Percentiles rank a stretch among this genome's conserved stretches.
These are phyloP conservation scores for Zymoseptoria ardabiliae DNA, from an alignment of 2,329 filamentous ascomycete genomes.

Conservation along the genomic window DNA sequence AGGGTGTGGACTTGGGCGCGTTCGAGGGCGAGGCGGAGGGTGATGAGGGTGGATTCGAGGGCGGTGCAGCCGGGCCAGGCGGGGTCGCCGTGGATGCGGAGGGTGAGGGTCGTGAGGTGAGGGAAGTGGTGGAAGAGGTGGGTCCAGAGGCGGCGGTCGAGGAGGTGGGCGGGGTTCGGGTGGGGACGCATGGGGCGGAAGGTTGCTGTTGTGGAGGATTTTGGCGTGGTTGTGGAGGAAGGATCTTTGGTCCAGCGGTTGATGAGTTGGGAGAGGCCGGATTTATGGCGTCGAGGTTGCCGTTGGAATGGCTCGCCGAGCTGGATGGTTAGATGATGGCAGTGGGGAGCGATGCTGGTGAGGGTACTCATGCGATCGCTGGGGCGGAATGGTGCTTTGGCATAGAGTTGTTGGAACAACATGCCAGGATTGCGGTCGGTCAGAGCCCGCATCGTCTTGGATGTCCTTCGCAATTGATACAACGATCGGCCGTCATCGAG, in stretches of 20 bases:
- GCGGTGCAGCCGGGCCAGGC: slow-evolving; percentile 24
- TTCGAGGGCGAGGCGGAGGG: slow-evolving; percentile 25
- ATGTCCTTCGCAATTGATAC: slow-evolving; percentile 13
- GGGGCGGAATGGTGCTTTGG: slow-evolving; percentile 8
- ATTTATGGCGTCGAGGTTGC: background rate
- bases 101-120: slow-evolving; percentile 14
- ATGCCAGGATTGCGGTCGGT: slow-evolving; percentile 10
- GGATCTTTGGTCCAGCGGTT: background rate
- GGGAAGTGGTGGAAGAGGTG: slow-evolving; percentile 16
- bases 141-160: slow-evolving; percentile 13
- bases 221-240: background rate
- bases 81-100: slow-evolving; percentile 23
- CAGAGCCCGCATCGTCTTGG: slow-evolving; percentile 8
- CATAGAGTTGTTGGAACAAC: slow-evolving; percentile 13
- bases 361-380: background rate
- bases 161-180: background rate
- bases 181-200: background rate
- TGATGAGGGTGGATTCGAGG: slow-evolving; percentile 21
- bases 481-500: slow-evolving; percentile 12
- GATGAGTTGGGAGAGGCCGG: background rate
- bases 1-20: slow-evolving; percentile 13
- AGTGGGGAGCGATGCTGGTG: slow-evolving; percentile 9
- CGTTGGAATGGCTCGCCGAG: slow-evolving; percentile 2
- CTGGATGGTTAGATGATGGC: slow-evolving; percentile 17
- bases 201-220: background rate